phyloP scores from a whole-genome alignment of 768 basidiomycete species.

The Tylopilus sp. region DNA sequence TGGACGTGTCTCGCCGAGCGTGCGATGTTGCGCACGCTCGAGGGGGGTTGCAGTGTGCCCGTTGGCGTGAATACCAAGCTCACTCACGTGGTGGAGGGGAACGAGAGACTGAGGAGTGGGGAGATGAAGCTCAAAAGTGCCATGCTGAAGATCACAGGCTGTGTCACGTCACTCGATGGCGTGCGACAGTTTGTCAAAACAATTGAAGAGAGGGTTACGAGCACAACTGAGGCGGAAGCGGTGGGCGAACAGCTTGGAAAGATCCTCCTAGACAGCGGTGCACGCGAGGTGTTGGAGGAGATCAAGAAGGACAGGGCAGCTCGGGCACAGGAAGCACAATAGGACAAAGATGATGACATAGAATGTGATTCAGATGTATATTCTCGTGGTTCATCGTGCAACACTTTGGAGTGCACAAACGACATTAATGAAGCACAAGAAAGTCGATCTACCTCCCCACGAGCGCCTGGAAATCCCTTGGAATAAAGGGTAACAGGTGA shows the following conservation, averaged over 20 bases:
- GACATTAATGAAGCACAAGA: constrained; percentile 25
- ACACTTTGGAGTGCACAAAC: constrained; percentile 14
- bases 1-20: constrained; percentile 84
- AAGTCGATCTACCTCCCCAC: constrained; percentile 55
- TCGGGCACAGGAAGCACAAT: constrained; percentile 41
- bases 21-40: constrained; percentile 81
- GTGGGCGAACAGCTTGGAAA: constrained; percentile 67
- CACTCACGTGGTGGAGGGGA: constrained; percentile 29
- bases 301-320: constrained; percentile 66
- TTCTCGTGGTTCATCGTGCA: constrained; percentile 25
- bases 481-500: constrained; percentile 53
- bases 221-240: constrained; percentile 57
- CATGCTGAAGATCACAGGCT: constrained; percentile 65
- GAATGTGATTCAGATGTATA: too few relatives aligned
- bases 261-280: constrained; percentile 65
- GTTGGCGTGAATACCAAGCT: constrained; percentile 74
- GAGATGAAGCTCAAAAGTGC: constrained; percentile 31
- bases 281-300: constrained; percentile 75
- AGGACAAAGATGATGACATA: too few relatives aligned
- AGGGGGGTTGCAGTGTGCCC: constrained; percentile 97
- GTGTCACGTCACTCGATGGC: constrained; percentile 84
- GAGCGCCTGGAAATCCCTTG: constrained; percentile 61
- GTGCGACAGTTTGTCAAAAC: constrained; percentile 65
- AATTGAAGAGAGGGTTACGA: constrained; percentile 48
- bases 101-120: constrained; percentile 31